Conservation (phyloP, 768 basidiomycete species). For the Mycena pura region DNA sequence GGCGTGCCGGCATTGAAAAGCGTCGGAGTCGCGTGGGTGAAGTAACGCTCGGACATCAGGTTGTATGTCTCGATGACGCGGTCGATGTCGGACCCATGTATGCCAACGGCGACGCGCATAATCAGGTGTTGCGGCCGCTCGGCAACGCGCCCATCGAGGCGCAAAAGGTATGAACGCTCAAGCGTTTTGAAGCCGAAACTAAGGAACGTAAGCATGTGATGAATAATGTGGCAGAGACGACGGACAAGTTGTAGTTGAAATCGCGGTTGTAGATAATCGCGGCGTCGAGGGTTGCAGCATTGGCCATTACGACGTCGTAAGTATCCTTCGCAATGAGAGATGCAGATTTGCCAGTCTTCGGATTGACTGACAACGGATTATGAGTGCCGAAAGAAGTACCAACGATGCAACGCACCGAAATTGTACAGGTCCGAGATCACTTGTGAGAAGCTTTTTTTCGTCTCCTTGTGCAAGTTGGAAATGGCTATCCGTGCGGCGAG, state of each 20-base stretch:
- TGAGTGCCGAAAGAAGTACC: neutral
- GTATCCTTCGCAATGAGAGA: slow-evolving; percentile 92
- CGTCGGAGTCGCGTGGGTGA: slow-evolving; percentile 97
- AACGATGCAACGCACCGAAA: slow-evolving; percentile 61
- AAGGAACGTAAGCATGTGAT: neutral
- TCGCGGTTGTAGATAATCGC: slow-evolving; percentile 98
- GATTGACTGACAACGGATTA: slow-evolving; percentile 69
- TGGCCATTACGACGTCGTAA: slow-evolving; percentile 80
- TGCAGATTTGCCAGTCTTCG: slow-evolving; percentile 87
- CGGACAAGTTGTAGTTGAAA: slow-evolving; percentile 95
- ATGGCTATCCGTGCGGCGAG: slow-evolving; percentile 99
- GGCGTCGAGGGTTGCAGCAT: slow-evolving; percentile 85
- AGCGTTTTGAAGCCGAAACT: slow-evolving; percentile 99
- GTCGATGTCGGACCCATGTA: slow-evolving; percentile 90
- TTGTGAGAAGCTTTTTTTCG: slow-evolving; percentile 94
- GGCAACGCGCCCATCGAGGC: slow-evolving; percentile 92
- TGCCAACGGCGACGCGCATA: slow-evolving; percentile 99
- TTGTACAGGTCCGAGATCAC: slow-evolving; percentile 91
- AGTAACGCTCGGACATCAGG: slow-evolving; percentile 97
- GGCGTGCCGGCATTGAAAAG: slow-evolving; percentile 99
- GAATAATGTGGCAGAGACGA: slow-evolving; percentile 10
- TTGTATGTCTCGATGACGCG: slow-evolving; percentile 91
- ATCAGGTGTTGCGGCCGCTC: slow-evolving; percentile 99
- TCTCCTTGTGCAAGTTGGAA: slow-evolving; percentile 98
- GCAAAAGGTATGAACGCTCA: slow-evolving; percentile 95